Base-by-base conservation (phyloP, 805 yeast species). In the Nakazawaea populi region DNA sequence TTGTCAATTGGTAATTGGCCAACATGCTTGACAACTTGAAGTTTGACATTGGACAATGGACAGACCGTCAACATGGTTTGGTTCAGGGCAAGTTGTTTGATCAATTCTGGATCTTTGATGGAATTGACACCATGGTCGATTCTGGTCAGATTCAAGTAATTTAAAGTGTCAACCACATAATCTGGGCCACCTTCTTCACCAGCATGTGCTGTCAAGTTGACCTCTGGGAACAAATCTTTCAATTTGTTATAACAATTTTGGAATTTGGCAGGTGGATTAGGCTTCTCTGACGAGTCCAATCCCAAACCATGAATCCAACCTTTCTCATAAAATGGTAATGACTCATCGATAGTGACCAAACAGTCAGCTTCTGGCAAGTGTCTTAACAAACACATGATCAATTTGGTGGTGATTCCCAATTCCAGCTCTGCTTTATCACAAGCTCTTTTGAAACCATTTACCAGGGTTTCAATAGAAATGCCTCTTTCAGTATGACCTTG, bases 121-220 rank as follows among this genome's bases (percentile, higher is more conserved):
- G 89, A 77, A 60, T 84, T 81, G 56, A 87, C 79, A 49, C 95
- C 95, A 61, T 88, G 96, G 61, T 88, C 96, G 51, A 88, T 83
- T 66, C 96, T 77, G 35, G 82, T 74, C 29, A 79, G 87, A 1
- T 79, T 73, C 52, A 85, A 73, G 44, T 72, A 52, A 58, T 85
- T 83, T 54, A 87, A 68, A 1, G 94, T 70, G 48, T 73, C 74
- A 8, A 68, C 52, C 30, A 87, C 87, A 57, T 72, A 86, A n/a
- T 79, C 75, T 41, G 89, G 82, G 55, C 85, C 88, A 48, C 92
- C 95, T 70, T 88, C 95, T 68, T 88, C 96, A 59, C 96, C 96
- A 2, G 94, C 95, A 61, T 88, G 96, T 2, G 96, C 92, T 37
- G 95, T 88, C 49, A 85, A 72, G 39, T 80, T 76, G 50, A 83